phyloP scores from a whole-genome alignment of 306 rosid genomes.

The Abrus precatorius region DNA sequence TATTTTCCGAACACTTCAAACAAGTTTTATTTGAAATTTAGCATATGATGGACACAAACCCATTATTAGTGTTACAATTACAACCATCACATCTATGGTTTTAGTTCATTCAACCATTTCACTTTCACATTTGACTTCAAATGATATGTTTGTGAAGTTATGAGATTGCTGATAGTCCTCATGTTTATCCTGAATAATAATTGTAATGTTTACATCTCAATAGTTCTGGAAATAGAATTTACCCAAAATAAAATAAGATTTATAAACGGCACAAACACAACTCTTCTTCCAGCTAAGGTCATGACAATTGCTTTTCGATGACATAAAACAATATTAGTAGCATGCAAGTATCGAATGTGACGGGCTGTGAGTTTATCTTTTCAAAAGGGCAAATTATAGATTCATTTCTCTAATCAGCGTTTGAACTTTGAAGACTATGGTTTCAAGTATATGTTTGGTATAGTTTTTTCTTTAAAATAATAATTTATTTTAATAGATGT shows the following conservation, averaged over 20 bases:
- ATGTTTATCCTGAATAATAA: not conserved
- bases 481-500: too few relatives aligned
- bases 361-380: too few relatives aligned
- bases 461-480: not conserved
- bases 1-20: too few relatives aligned
- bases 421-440: not conserved
- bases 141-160: not conserved
- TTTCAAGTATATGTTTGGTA: not conserved
- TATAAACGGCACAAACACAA: not conserved
- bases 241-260: not conserved
- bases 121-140: not conserved
- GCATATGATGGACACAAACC: too few relatives aligned
- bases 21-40: not conserved
- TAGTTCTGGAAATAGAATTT: not conserved
- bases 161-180: not conserved
- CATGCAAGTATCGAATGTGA: not conserved
- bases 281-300: not conserved
- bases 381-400: too few relatives aligned
- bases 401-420: not conserved
- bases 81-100: not conserved
- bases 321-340: too few relatives aligned
- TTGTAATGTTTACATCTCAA: not conserved
- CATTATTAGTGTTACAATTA: not conserved
- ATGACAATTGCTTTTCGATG: not conserved
- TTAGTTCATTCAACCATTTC: not conserved